phyloP scores from a whole-genome alignment of 768 basidiomycete genomes.

The Suillus bovinus region DNA sequence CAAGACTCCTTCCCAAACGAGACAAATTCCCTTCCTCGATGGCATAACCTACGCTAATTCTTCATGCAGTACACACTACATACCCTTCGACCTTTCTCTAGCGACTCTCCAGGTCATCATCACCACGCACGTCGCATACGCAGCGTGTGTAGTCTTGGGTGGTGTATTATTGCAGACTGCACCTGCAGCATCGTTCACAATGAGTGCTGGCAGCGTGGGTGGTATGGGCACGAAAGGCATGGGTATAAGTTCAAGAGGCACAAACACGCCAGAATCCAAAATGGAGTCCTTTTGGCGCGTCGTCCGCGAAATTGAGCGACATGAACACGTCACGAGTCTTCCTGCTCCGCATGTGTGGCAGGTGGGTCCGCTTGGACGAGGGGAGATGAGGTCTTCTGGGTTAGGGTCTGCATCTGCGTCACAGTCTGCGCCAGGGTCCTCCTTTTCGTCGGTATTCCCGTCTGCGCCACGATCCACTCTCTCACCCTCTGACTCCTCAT shows the following conservation, averaged over 20 bases:
- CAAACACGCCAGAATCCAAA: slow-evolving; percentile 44
- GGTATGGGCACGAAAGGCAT: not conserved
- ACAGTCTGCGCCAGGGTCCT: not conserved
- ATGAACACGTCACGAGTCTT: slow-evolving; percentile 80
- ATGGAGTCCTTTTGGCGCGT: slow-evolving; percentile 83
- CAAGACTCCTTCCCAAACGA: slow-evolving; percentile 2
- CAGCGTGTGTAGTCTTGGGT: slow-evolving; percentile 81
- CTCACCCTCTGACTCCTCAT: slow-evolving; percentile 5
- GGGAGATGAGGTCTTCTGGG: slow-evolving; percentile 2
- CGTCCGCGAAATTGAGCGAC: slow-evolving; percentile 86
- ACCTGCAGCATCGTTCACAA: slow-evolving; percentile 41
- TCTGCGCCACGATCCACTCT: not conserved
- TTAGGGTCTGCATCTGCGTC: no score
- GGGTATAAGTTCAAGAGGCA: slow-evolving; percentile 1
- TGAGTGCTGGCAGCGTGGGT: not conserved
- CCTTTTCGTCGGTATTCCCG: not conserved
- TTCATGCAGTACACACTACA: slow-evolving; percentile 50
- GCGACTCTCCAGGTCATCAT: slow-evolving; percentile 74
- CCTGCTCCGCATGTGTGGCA: slow-evolving; percentile 91
- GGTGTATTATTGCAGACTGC: slow-evolving; percentile 89
- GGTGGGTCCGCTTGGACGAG: slow-evolving; percentile 50
- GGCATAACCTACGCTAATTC: not conserved
- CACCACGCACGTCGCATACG: slow-evolving; percentile 84
- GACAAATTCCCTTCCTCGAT: not conserved
- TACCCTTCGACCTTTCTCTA: slow-evolving; percentile 79